Percentiles rank a stretch among this genome's conserved stretches.
These are phyloP conservation scores for Diospyros kaki DNA, from an alignment of 148 eudicot genomes.

Conservation along the genomic window DNA sequence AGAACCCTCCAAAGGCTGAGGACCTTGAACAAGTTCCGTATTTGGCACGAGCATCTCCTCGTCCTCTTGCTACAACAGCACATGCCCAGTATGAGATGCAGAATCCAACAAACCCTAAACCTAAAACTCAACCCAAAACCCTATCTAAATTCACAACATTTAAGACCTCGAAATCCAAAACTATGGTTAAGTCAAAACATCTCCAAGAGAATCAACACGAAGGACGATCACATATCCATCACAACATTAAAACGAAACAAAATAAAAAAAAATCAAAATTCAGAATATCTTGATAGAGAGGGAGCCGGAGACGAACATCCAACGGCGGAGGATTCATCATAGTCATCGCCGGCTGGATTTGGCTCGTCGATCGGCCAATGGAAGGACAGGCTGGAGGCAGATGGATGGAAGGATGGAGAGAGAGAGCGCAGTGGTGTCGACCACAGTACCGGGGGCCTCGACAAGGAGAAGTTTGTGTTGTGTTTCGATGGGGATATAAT, in stretches of 20 bases:
- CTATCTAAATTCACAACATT: slow-evolving; percentile 7
- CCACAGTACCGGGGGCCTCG: slow-evolving; percentile 2
- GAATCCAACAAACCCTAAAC: slow-evolving; percentile 41
- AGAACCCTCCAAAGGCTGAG: slow-evolving; percentile 43
- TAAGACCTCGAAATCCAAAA: not conserved
- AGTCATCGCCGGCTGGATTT: slow-evolving; percentile 41
- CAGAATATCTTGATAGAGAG: not conserved
- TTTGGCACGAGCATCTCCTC: slow-evolving; percentile 84
- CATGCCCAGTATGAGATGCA: slow-evolving; percentile 18
- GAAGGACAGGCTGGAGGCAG: not conserved
- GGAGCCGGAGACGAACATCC: slow-evolving; percentile 38
- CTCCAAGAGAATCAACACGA: slow-evolving; percentile 25
- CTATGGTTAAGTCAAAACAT: slow-evolving; percentile 7
- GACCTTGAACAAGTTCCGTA: slow-evolving; percentile 43
- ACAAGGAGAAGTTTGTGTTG: slow-evolving; percentile 39
- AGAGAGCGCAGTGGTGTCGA: slow-evolving; percentile 13
- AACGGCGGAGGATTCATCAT: slow-evolving; percentile 67
- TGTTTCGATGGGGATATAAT: not conserved
- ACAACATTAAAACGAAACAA: not conserved
- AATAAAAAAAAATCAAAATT: slow-evolving; percentile 8
- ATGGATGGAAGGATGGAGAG: not conserved
- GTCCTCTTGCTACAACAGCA: slow-evolving; percentile 61
- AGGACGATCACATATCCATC: slow-evolving; percentile 26
- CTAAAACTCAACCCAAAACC: slow-evolving; percentile 10
- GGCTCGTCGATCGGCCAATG: slow-evolving; percentile 24